A percentile compares a stretch with the other conserved stretches of the same genome.
phyloP scores from a whole-genome alignment of 1,139 yeast species.

The Trichomonascaceae sp. region DNA sequence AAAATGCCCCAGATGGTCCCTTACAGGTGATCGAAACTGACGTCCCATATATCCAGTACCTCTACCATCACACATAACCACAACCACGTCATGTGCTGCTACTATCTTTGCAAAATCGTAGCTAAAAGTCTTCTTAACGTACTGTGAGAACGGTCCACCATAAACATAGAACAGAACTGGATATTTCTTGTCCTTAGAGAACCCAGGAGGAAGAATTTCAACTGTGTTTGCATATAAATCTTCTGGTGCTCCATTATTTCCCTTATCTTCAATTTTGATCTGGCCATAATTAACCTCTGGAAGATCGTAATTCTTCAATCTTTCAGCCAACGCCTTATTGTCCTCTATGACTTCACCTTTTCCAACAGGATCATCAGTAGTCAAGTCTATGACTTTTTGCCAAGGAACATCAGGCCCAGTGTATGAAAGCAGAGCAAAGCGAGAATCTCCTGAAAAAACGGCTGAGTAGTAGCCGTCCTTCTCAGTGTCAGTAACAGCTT shows the following conservation, averaged over 20 bases:
- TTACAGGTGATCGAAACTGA: conserved; percentile 62
- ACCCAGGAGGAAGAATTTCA: conserved; percentile 70
- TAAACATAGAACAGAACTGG: conserved; percentile 80
- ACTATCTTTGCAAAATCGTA: conserved; percentile 66
- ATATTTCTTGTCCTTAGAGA: conserved; percentile 48
- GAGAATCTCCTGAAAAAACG: conserved; percentile 55
- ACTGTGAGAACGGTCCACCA: conserved; percentile 94
- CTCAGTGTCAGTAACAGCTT: conserved; percentile 48
- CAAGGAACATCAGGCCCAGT: conserved; percentile 63
- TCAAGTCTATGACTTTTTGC: conserved; percentile 50
- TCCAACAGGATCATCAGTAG: conserved; percentile 28
- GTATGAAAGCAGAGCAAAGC: conserved; percentile 48
- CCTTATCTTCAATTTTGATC: conserved; percentile 39
- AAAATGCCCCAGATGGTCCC: conserved; percentile 69
- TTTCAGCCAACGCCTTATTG: conserved; percentile 28
- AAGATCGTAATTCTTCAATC: conserved; percentile 38
- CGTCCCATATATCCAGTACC: conserved; percentile 94
- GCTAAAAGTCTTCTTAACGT: conserved; percentile 48
- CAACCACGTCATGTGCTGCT: conserved; percentile 67
- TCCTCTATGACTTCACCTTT: conserved; percentile 34
- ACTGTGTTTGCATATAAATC: conserved; percentile 53
- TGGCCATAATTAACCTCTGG: conserved; percentile 53
- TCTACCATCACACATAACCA: conserved; percentile 83
- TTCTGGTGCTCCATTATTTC: conserved; percentile 32
- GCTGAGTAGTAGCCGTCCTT: conserved; percentile 62